Evolutionary conservation across 169 alveolate genomes (phyloP).

Genomic region (Plasmodium gonderi): DNA sequence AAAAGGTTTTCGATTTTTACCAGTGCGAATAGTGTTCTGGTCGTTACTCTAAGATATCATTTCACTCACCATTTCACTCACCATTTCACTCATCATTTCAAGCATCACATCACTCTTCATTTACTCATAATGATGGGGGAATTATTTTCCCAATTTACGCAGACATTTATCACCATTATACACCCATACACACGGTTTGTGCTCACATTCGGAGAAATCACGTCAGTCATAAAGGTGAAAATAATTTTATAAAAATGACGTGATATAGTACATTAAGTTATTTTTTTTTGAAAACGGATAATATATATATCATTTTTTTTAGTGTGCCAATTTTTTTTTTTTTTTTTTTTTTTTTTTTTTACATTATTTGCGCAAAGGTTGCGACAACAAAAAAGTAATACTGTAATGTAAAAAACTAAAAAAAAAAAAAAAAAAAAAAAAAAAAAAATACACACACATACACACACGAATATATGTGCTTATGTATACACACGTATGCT

Average conservation of each 20-base stretch:
- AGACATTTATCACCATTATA: no score
- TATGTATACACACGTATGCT: neutral
- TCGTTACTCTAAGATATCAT: no score
- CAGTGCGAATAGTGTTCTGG: neutral
- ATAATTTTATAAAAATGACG: neutral
- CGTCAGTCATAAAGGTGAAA: neutral
- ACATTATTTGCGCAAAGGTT: neutral
- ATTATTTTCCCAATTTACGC: no score
- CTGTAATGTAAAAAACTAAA: no score
- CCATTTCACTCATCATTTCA: neutral
- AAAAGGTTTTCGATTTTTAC: neutral
- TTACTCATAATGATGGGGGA: no score
- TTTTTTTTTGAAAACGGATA: neutral
- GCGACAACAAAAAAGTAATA: constrained; percentile 5
- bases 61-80: neutral
- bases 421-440: neutral
- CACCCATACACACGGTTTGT: no score
- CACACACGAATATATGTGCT: no score
- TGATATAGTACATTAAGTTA: no score
- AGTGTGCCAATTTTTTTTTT: no score
- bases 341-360: no score
- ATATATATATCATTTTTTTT: no score
- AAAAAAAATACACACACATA: neutral
- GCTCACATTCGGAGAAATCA: no score
- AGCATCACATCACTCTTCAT: neutral